Percentiles rank a stretch among this genome's conserved stretches.
Evolutionary conservation across 2,329 filamentous ascomycete genomes (phyloP).

Genomic region (Cercospora sojina): DNA sequence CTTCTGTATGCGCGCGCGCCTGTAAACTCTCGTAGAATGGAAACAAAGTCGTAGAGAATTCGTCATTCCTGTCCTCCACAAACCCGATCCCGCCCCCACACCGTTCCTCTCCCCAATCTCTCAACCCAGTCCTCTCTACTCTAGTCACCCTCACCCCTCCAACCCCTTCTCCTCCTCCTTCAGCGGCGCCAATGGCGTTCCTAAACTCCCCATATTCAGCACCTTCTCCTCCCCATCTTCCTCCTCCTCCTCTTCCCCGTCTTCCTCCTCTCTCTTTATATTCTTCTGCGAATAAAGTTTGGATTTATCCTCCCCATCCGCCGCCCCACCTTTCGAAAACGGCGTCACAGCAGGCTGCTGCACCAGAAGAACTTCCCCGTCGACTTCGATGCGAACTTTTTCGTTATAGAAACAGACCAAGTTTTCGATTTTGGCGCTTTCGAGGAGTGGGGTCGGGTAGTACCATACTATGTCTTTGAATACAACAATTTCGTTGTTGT

Average conservation of each 20-base stretch:
- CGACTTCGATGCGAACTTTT: slow-evolving; percentile 63
- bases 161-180: slow-evolving; percentile 9
- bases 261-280: neutral
- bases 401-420: slow-evolving; percentile 64
- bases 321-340: slow-evolving; percentile 22
- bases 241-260: neutral
- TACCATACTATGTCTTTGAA: slow-evolving; percentile 61
- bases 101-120: neutral
- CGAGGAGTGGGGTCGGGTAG: slow-evolving; percentile 57
- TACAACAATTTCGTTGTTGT: slow-evolving; percentile 42
- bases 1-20: neutral
- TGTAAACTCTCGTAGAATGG: neutral
- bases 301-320: neutral
- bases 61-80: neutral
- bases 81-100: too few species aligned
- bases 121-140: neutral
- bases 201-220: slow-evolving; percentile 8
- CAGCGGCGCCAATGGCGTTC: neutral
- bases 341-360: slow-evolving; percentile 36
- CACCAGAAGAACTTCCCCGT: slow-evolving; percentile 38
- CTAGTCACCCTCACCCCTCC: neutral
- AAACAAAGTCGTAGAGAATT: neutral
- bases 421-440: slow-evolving; percentile 58
- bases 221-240: neutral
- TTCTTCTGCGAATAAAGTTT: neutral